Percentiles rank a stretch among this genome's conserved stretches.
These are phyloP conservation scores for Tuber melanosporum DNA, from an alignment of 495 filamentous ascomycete species.

Conservation along the genomic window DNA sequence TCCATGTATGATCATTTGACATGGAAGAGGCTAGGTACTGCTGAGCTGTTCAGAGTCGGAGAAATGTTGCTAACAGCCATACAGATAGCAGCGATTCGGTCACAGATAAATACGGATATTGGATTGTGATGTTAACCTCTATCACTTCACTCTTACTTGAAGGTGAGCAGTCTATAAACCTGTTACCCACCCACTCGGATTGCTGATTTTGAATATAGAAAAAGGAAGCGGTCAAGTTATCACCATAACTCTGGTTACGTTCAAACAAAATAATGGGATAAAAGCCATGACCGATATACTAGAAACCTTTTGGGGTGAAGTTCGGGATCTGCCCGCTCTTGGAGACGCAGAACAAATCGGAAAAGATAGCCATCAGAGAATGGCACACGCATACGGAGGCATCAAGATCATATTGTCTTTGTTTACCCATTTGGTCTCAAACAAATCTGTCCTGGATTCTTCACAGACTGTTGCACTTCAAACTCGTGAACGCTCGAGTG, in stretches of 20 bases:
- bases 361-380: slow-evolving; percentile 47
- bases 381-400: slow-evolving; percentile 57
- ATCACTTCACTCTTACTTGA: slow-evolving; percentile 75
- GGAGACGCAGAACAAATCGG: slow-evolving; percentile 45
- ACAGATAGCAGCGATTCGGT: slow-evolving; percentile 38
- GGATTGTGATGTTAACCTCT: slow-evolving; percentile 69
- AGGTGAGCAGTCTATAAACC: slow-evolving; percentile 43
- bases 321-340: slow-evolving; percentile 47
- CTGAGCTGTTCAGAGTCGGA: neutral
- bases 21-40: slow-evolving; percentile 38
- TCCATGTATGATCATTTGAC: slow-evolving; percentile 48
- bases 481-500: slow-evolving; percentile 49
- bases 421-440: slow-evolving; percentile 65
- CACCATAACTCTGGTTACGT: slow-evolving; percentile 72
- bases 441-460: slow-evolving; percentile 73
- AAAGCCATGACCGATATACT: slow-evolving; percentile 66
- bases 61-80: slow-evolving; percentile 13
- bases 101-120: slow-evolving; percentile 60
- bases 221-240: slow-evolving; percentile 49
- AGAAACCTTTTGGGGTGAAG: slow-evolving; percentile 62
- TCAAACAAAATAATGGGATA: slow-evolving; percentile 74
- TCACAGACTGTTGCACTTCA: slow-evolving; percentile 57
- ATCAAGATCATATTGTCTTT: slow-evolving; percentile 80
- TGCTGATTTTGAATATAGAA: slow-evolving; percentile 24
- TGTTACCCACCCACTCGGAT: slow-evolving; percentile 7